These are phyloP conservation scores for Aeschynomene evenia DNA, from an alignment of 306 rosid genomes.

Conservation along the genomic window DNA sequence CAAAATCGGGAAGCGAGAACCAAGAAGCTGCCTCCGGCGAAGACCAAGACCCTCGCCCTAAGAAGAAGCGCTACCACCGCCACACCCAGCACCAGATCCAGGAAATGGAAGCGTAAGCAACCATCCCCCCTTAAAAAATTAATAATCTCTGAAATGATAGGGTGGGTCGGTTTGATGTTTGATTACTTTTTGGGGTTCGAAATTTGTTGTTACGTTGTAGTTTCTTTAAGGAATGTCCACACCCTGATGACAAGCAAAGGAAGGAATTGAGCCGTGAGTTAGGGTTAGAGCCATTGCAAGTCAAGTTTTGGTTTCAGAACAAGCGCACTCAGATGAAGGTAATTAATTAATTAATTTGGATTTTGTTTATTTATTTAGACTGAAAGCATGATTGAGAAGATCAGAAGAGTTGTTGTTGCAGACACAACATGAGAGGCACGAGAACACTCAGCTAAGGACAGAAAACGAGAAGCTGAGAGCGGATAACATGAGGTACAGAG, in stretches of 20 bases:
- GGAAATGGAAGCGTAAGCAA: constrained; percentile 93
- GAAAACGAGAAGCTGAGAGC: constrained; percentile 89
- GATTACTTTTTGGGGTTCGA: not conserved
- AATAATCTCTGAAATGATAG: not conserved
- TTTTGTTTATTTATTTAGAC: not conserved
- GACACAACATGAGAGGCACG: constrained; percentile 95
- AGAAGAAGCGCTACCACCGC: constrained; percentile 93
- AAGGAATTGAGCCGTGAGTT: constrained; percentile 89
- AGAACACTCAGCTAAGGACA: constrained; percentile 70
- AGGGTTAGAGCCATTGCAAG: constrained; percentile 88
- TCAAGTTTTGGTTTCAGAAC: constrained; percentile 98
- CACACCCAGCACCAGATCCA: constrained; percentile 99
- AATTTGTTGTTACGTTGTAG: constrained; percentile 28
- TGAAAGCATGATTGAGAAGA: not conserved
- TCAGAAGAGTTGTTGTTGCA: constrained; percentile 12
- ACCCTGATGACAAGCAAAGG: constrained; percentile 99
- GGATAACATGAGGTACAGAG: constrained; percentile 88
- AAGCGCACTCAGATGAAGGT: constrained; percentile 99
- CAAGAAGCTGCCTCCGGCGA: constrained; percentile 84
- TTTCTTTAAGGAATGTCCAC: constrained; percentile 98
- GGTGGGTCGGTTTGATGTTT: not conserved
- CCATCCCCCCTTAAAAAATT: not conserved
- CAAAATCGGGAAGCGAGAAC: constrained; percentile 91
- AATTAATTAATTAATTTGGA: not conserved
- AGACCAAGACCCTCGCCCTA: constrained; percentile 76